These are phyloP conservation scores for Mucor saturninus DNA, from an alignment of 371 early-diverging fungal species.

Conservation along the genomic window DNA sequence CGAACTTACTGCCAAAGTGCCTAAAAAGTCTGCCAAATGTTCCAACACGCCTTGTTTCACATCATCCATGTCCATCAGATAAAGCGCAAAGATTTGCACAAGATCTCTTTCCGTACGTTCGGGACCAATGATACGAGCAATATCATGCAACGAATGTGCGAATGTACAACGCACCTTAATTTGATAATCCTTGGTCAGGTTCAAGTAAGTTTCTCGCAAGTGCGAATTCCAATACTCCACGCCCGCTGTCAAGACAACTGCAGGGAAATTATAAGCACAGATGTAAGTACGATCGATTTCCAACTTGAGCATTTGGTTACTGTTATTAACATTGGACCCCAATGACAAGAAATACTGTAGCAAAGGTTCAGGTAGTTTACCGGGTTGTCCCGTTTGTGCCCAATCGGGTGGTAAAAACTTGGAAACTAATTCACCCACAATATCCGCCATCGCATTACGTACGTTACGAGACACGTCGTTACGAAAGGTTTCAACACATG, in stretches of 20 bases:
- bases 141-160: slow-evolving; percentile 65
- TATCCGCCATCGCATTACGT: slow-evolving; percentile 61
- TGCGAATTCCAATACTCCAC: slow-evolving; percentile 59
- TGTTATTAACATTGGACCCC: slow-evolving; percentile 36
- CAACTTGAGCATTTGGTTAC: slow-evolving; percentile 41
- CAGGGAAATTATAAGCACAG: slow-evolving; percentile 70
- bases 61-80: slow-evolving; percentile 63
- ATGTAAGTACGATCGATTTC: slow-evolving; percentile 63
- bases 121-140: slow-evolving; percentile 63
- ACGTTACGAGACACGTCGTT: slow-evolving; percentile 65
- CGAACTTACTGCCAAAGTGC: slow-evolving; percentile 55
- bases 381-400: slow-evolving; percentile 49
- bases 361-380: slow-evolving; percentile 45
- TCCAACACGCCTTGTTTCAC: slow-evolving; percentile 67
- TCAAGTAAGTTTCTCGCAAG: slow-evolving; percentile 55
- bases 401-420: slow-evolving; percentile 57
- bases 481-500: slow-evolving; percentile 52
- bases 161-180: slow-evolving; percentile 65
- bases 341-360: slow-evolving; percentile 51
- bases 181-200: slow-evolving; percentile 58
- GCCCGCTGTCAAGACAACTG: slow-evolving; percentile 65
- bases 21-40: slow-evolving; percentile 62
- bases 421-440: slow-evolving; percentile 63
- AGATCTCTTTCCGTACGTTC: slow-evolving; percentile 64
- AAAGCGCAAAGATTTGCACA: slow-evolving; percentile 63